Evolutionary conservation across 2,329 filamentous ascomycete species (phyloP), one percentile per base, ranked within the genome.

Genomic region (Ophiostoma quercus): DNA sequence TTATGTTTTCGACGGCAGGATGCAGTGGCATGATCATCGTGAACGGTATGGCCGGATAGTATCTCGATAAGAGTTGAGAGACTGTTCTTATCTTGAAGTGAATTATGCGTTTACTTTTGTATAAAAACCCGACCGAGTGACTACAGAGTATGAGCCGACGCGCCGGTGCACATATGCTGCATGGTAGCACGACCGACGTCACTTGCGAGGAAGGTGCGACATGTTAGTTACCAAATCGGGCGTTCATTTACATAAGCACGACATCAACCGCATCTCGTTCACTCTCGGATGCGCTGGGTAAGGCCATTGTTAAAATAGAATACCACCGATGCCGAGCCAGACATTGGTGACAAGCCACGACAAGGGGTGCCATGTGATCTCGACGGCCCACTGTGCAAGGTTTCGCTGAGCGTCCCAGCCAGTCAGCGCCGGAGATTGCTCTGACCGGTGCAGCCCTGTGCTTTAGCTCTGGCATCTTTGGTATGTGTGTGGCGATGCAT

Each of bases 381-480:
- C 3, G 51, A 25, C 51, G 51, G 51, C 51, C 51, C 51, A n/a
- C 51, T 57, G 51, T 57, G 51, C 51, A 25, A 57, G 51, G 51
- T 57, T 25, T 57, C 51, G 22, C 22, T 25, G 51, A 11, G 39
- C 34, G 47, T 22, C 11, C 51, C n/a, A 57, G 22, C 51, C 51
- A 57, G 51, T 57, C 51, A 57, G 8, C 11, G 51, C 51, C 51
- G 51, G n/a, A 22, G 51, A 57, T 57, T 11, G 51, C 7, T 9
- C 11, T 57, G 51, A 12, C 51, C 51, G 51, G 51, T 57, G 51
- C 51, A 57, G 51, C 51, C 51, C 51, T 57, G 51, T 57, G 51
- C 16, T 25, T 16, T 29, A 29, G 25, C 25, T 29, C 25, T 25
- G 22, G 6, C n/a, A 57, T 25, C n/a, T 25, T 25, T 9, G 25